A percentile compares a stretch with the other conserved stretches of the same genome.
Conservation (phyloP, 495 filamentous ascomycete genomes). For the Hapsidospora chrysogenum region DNA sequence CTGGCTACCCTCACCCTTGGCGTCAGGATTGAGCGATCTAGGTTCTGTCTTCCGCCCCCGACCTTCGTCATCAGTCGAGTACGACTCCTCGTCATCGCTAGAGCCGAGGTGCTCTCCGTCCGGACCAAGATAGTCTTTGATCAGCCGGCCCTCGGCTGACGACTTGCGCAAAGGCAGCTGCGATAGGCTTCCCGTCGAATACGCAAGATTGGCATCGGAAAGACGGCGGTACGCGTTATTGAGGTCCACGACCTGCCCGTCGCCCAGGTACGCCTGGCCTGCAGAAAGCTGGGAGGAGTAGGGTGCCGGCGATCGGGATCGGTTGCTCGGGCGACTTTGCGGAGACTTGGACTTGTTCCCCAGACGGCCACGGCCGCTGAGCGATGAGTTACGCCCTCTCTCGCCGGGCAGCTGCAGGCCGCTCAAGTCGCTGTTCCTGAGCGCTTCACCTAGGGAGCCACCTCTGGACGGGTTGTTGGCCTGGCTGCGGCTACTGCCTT, state of each 20-base stretch:
- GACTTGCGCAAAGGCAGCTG: conserved; percentile 30
- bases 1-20: conserved; percentile 10
- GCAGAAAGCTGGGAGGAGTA: conserved; percentile 20
- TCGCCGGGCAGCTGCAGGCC: conserved; percentile 25
- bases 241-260: conserved; percentile 37
- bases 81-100: conserved; percentile 33
- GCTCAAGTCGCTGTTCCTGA: conserved; percentile 26
- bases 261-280: conserved; percentile 26
- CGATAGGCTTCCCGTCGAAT: conserved; percentile 36
- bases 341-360: conserved; percentile 49
- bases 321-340: conserved; percentile 29
- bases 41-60: conserved; percentile 28
- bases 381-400: conserved; percentile 27
- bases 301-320: conserved; percentile 42
- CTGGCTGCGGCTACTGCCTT: conserved; percentile 9
- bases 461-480: conserved; percentile 16
- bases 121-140: conserved; percentile 50
- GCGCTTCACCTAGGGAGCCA: conserved; percentile 30
- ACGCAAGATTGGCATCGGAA: conserved; percentile 47
- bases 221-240: conserved; percentile 41
- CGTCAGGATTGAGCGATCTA: conserved; percentile 11
- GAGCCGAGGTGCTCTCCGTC: conserved; percentile 44
- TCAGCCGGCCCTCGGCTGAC: conserved; percentile 39
- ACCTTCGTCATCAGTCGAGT: conserved; percentile 32
- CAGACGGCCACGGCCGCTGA: conserved; percentile 20